These are phyloP conservation scores for Pythium volutum DNA, from an alignment of 352 stramenopile species.

Conservation along the genomic window DNA sequence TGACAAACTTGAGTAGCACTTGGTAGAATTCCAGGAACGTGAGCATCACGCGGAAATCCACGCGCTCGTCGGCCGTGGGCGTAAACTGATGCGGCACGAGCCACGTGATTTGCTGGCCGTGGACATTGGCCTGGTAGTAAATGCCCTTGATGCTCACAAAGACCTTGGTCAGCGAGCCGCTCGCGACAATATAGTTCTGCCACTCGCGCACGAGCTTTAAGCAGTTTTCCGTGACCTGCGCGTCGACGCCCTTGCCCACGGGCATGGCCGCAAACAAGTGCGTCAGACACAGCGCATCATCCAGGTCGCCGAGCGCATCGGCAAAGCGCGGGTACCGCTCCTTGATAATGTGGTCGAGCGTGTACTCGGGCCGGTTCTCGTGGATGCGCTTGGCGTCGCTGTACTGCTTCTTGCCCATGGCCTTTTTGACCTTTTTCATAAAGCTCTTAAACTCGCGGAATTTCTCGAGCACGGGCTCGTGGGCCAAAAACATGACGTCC, in stretches of 20 bases:
- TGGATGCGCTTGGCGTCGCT: constrained; percentile 79
- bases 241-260: constrained; percentile 83
- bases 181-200: constrained; percentile 94
- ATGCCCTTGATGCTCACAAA: constrained; percentile 99
- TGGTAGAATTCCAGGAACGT: constrained; percentile 99
- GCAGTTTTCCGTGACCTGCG: constrained; percentile 88
- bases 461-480: constrained; percentile 98
- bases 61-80: constrained; percentile 94
- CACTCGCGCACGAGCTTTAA: constrained; percentile 93
- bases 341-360: constrained; percentile 98
- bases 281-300: constrained; percentile 97
- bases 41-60: constrained; percentile 99
- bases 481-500: constrained; percentile 96
- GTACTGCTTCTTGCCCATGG: constrained; percentile 84
- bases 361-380: constrained; percentile 91
- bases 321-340: constrained; percentile 98
- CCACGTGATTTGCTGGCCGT: constrained; percentile 96
- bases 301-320: constrained; percentile 97
- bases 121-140: constrained; percentile 96
- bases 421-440: constrained; percentile 96
- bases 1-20: constrained; percentile 97
- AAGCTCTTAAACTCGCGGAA: constrained; percentile 98
- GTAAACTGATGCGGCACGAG: constrained; percentile 98
- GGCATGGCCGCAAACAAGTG: constrained; percentile 97
- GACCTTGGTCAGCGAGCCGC: constrained; percentile 93